phyloP scores from a whole-genome alignment of 2,329 filamentous ascomycete species.

The Xylaria polymorpha region DNA sequence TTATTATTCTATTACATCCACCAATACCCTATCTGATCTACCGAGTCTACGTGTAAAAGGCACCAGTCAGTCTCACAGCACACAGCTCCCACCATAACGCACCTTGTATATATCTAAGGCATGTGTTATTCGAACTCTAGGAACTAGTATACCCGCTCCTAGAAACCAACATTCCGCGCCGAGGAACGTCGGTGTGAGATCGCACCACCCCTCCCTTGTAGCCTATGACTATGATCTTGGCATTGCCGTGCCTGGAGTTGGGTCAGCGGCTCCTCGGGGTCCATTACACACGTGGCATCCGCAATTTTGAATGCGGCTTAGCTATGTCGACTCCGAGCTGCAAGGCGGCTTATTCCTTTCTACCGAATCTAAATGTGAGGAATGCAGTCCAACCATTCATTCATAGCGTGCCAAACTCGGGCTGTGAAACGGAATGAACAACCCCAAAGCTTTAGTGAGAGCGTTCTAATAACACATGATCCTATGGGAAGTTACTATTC shows the following conservation, averaged over 20 bases:
- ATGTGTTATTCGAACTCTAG: neutral
- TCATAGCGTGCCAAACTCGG: neutral
- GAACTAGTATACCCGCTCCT: neutral
- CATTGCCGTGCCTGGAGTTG: constrained; percentile 12
- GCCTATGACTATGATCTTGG: constrained; percentile 3
- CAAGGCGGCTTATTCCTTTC: neutral
- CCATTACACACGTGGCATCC: constrained; percentile 27
- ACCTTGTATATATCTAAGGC: constrained; percentile 7
- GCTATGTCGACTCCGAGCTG: neutral
- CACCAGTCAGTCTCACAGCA: neutral
- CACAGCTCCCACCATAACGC: neutral
- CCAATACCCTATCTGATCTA: constrained; percentile 4
- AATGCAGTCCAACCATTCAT: neutral
- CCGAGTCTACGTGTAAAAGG: neutral
- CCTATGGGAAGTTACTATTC: neutral
- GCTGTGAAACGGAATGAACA: constrained; percentile 5
- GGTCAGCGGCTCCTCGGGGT: constrained; percentile 5
- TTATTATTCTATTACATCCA: neutral
- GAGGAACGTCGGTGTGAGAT: constrained; percentile 32
- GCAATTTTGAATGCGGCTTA: constrained; percentile 5
- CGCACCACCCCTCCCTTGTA: constrained; percentile 4
- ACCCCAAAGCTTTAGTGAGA: constrained; percentile 17
- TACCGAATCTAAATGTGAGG: neutral
- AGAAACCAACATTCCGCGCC: neutral
- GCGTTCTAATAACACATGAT: neutral